Base-by-base conservation (phyloP, 495 filamentous ascomycete genomes). In the Annulohypoxylon bovei region DNA sequence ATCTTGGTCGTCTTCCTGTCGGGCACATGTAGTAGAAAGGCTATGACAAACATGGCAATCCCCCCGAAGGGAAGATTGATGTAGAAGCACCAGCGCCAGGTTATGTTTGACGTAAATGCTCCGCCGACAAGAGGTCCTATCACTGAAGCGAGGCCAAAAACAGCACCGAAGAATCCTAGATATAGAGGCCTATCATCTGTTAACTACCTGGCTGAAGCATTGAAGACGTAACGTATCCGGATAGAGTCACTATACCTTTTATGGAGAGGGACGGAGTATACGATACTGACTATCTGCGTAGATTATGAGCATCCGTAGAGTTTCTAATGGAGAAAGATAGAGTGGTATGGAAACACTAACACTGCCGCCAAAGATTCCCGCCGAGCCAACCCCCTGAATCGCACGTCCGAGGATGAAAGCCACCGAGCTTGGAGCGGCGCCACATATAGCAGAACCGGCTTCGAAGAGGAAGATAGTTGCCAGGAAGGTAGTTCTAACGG, bases 21-120 rank as follows among this genome's bases (percentile, higher is more conserved):
- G 4, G 82, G 82, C 0, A 82, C 72, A 8, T 87, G 83, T 5
- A 86, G 78, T 44, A 87, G 81, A 75, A 91, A 83, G 62, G 84
- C 83, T 58, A 90, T 79, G 55, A 89, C 84, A 5, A 83, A 44
- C n/a, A 88, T 79, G 1, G 88, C 89, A 6, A 90, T 78, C 2
- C 78, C 90, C 11, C 92, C 91, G 42, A 93, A 79, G 1, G 90
- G 89, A 8, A 91, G 72, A 67, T 92, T 92, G 77, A 92, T 91
- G 70, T 90, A 91, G 77, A 93, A 92, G 72, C 90, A 93, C 89
- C 90, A 92, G 37, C 91, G 77, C 91, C 92, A 94, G 4, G 85
- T 84, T 2, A 88, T 77, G n/a, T 84, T 77, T 25, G 86, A 79
- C 2, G 84, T 87, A 62, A 87, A 87, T 0, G 78, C 85, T 30